A percentile compares a stretch with the other conserved stretches of the same genome.
These are phyloP conservation scores for Phytophthora citrophthora DNA, from an alignment of 352 stramenopile species.

Conservation along the genomic window DNA sequence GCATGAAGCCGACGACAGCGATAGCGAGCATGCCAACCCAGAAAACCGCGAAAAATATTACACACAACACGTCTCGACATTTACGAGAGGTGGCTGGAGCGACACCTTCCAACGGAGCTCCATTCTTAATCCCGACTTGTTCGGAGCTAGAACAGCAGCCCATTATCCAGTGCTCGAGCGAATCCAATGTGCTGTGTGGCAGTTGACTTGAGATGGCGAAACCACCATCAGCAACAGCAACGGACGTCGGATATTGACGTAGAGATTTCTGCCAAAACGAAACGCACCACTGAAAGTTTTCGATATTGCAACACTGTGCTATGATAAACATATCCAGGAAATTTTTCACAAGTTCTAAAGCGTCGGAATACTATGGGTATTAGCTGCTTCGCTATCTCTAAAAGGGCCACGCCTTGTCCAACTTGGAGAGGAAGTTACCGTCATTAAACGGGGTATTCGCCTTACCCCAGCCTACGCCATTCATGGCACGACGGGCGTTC, in stretches of 20 bases:
- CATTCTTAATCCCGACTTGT: slow-evolving; percentile 44
- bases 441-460: slow-evolving; percentile 22
- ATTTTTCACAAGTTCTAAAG: not conserved
- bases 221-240: slow-evolving; percentile 12
- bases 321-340: too few species aligned
- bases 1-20: slow-evolving; percentile 55
- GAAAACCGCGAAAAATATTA: slow-evolving; percentile 72
- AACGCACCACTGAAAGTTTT: not conserved
- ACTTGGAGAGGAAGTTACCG: slow-evolving; percentile 9
- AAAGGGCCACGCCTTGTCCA: slow-evolving; percentile 20
- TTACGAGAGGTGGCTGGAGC: slow-evolving; percentile 59
- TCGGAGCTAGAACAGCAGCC: slow-evolving; percentile 71
- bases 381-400: slow-evolving; percentile 1
- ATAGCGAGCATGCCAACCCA: slow-evolving; percentile 80
- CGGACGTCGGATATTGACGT: not conserved
- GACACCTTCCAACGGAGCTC: slow-evolving; percentile 45
- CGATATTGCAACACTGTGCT: not conserved
- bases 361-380: not conserved
- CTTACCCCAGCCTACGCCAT: slow-evolving; percentile 12
- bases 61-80: slow-evolving; percentile 76
- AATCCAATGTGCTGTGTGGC: slow-evolving; percentile 5
- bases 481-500: slow-evolving; percentile 15
- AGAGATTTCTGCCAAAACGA: not conserved
- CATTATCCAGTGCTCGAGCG: slow-evolving; percentile 40
- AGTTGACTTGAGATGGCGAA: slow-evolving; percentile 12